Evolutionary conservation across 805 yeast genomes (phyloP).

Genomic region (Kurtzmaniella fragi): DNA sequence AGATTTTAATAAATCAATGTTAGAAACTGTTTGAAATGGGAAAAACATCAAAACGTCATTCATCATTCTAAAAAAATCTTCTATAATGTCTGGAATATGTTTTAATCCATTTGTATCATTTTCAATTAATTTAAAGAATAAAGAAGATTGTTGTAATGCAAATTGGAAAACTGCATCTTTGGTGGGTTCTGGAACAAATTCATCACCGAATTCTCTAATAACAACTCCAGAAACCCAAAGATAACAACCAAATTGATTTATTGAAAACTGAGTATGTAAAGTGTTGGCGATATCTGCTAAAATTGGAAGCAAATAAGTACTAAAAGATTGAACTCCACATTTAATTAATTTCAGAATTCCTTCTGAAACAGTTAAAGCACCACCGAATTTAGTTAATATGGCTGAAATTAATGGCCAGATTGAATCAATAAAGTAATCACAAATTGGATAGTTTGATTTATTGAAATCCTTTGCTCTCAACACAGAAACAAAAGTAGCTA

Average conservation of each 20-base stretch:
- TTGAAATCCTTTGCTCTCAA: slow-evolving; percentile 44
- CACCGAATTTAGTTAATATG: slow-evolving; percentile 52
- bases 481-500: slow-evolving; percentile 55
- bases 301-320: slow-evolving; percentile 50
- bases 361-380: slow-evolving; percentile 64
- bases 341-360: slow-evolving; percentile 65
- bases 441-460: slow-evolving; percentile 43
- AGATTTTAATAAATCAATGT: slow-evolving; percentile 43
- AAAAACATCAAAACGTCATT: slow-evolving; percentile 73
- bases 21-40: slow-evolving; percentile 47
- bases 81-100: slow-evolving; percentile 63
- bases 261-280: slow-evolving; percentile 64
- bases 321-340: slow-evolving; percentile 58
- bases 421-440: slow-evolving; percentile 45
- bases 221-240: slow-evolving; percentile 86
- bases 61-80: slow-evolving; percentile 82
- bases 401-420: slow-evolving; percentile 55
- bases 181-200: slow-evolving; percentile 39
- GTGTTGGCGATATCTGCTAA: slow-evolving; percentile 61
- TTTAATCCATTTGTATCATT: slow-evolving; percentile 22
- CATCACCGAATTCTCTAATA: slow-evolving; percentile 68
- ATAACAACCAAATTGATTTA: slow-evolving; percentile 72
- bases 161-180: slow-evolving; percentile 68
- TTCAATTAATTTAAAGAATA: slow-evolving; percentile 47
- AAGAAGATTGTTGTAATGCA: slow-evolving; percentile 58